Evolutionary conservation across 2,329 filamentous ascomycete species (phyloP), one percentile per base, ranked within the genome.

Genomic region (Sclerotinia subarctica): DNA sequence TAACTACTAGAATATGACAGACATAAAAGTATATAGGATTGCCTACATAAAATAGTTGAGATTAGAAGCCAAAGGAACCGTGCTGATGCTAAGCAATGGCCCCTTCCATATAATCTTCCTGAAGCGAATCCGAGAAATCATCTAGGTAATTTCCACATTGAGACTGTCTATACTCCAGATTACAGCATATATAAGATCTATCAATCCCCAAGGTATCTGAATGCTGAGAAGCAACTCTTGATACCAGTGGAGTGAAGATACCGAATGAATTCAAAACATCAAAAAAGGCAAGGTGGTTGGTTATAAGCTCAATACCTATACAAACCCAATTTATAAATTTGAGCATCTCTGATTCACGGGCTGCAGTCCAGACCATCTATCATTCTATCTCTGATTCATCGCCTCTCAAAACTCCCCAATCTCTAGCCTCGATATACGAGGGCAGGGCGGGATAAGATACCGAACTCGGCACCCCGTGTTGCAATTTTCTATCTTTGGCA

Each of bases 291-390:
- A 35, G 7, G 7, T 35, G 35, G 1, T 7, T 35, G 35, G 1
- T 7, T 35, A 35, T 35, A 10, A 15, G 38, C 4, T 42, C 4
- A 54, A 54, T 5, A 29, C 29, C 29, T 29, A 29, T 29, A 21
- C 0, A 13, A 32, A 3, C 0, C 1, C 3, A 3, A 7, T 1
- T 5, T 3, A n/a, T 35, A 0, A 21, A n/a, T 3, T 1, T 0
- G 2, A 8, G 6, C 5, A 3, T 7, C 19, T 21, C 29, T n/a
- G 3, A 35, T 35, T 3, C 8, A 1, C 0, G 1, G 29, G 1
- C 11, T n/a, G 8, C 0, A 54, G 32, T 13, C 10, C 4, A 1
- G 11, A 35, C 1, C 29, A 15, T 5, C 7, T 35, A 35, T 35
- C 26, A 35, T 54, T 29, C 2, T 35, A 5, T 32, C 29, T 13